Evolutionary conservation across 164 flowering plant species (phyloP).

Genomic region (Magnolia officinalis): DNA sequence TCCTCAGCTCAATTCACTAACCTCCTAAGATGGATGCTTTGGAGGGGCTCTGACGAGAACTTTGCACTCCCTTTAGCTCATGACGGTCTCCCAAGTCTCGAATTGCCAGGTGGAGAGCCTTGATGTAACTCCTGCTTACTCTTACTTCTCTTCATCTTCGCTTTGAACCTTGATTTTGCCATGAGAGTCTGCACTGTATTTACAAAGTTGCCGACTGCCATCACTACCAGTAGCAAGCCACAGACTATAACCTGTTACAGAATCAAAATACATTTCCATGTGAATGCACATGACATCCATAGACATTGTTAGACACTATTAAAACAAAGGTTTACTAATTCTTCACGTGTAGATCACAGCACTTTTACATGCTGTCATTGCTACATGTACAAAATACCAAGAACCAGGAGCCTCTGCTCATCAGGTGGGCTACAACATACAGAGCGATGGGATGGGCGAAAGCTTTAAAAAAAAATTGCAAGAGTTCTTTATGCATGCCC

Average conservation of each 20-base stretch:
- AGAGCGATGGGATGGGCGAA: too few species aligned
- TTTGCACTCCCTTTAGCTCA: background rate
- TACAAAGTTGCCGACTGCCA: conserved; percentile 91
- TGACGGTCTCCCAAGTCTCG: background rate
- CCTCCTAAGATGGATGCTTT: background rate
- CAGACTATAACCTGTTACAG: conserved; percentile 67
- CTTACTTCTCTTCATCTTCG: conserved; percentile 79
- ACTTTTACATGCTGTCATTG: too few species aligned
- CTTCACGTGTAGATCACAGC: too few species aligned
- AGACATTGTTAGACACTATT: background rate
- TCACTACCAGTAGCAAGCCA: conserved; percentile 73
- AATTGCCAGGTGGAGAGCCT: conserved; percentile 12
- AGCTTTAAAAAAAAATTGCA: too few species aligned
- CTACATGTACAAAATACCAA: too few species aligned
- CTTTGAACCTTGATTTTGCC: conserved; percentile 83
- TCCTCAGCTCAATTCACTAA: background rate
- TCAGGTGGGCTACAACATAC: too few species aligned
- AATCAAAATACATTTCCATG: background rate
- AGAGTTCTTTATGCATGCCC: too few species aligned
- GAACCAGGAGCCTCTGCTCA: too few species aligned
- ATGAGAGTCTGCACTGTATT: conserved; percentile 83
- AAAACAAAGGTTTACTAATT: background rate
- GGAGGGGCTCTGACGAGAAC: background rate
- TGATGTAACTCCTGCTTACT: conserved; percentile 60
- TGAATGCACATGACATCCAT: background rate